Evolutionary conservation across 345 rosid species (phyloP).

Genomic region (Salix purpurea): DNA sequence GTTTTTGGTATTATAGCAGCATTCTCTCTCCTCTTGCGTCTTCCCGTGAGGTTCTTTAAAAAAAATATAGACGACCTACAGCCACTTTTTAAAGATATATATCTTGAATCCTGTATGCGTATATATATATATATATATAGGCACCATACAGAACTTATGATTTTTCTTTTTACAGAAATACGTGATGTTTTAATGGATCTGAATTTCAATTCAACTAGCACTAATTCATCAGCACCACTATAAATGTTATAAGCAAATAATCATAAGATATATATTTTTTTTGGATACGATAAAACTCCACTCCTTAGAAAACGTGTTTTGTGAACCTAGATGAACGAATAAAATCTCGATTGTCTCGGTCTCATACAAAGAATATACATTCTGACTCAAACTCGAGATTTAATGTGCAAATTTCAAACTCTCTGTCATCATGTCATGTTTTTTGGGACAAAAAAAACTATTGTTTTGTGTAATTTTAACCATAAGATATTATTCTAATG

Average conservation of each 20-base stretch:
- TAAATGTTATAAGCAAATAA: background rate
- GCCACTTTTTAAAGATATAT: background rate
- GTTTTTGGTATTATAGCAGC: background rate
- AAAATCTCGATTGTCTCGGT: too few relatives aligned
- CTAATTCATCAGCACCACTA: background rate
- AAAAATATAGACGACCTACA: background rate
- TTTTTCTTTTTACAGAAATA: background rate
- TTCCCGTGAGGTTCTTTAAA: background rate
- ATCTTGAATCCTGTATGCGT: too few relatives aligned
- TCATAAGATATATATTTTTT: background rate
- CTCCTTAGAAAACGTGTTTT: too few relatives aligned
- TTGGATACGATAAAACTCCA: too few relatives aligned
- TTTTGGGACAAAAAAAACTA: too few relatives aligned
- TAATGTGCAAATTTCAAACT: accelerated
- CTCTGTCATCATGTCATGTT: too few relatives aligned
- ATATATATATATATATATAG: too few relatives aligned
- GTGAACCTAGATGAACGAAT: too few relatives aligned
- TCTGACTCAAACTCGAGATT: accelerated
- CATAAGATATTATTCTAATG: too few relatives aligned
- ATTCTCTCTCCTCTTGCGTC: background rate
- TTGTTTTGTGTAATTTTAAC: too few relatives aligned
- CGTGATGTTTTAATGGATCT: background rate
- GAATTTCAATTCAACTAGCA: background rate
- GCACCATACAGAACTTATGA: background rate
- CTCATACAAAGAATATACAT: accelerated